Evolutionary conservation across 495 filamentous ascomycete genomes (phyloP).

Genomic region (Aspergillus ostianus): DNA sequence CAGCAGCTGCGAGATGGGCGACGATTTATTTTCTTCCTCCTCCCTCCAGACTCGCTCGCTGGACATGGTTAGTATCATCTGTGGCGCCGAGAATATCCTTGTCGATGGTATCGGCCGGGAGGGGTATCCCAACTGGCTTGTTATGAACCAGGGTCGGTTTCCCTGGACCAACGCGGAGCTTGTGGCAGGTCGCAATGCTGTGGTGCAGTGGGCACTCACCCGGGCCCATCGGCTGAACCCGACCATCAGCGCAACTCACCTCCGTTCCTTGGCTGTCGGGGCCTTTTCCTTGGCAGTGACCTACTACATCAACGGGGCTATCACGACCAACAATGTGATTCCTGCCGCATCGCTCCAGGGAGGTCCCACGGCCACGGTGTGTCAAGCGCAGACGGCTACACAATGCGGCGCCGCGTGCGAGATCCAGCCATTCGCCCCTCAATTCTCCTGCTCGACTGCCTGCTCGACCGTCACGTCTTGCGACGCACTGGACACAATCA

Average conservation of each 20-base stretch:
- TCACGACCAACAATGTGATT: constrained; percentile 3
- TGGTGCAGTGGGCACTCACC: constrained; percentile 4
- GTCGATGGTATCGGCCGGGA: background rate
- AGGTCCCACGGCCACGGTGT: constrained; percentile 2
- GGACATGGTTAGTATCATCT: background rate
- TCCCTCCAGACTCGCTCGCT: constrained; percentile 2
- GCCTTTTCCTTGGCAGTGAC: constrained; percentile 1
- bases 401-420: constrained; percentile 6
- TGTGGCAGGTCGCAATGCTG: background rate
- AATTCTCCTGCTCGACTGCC: constrained; percentile 7
- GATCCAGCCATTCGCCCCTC: background rate
- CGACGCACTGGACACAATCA: background rate
- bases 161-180: background rate
- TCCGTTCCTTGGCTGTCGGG: background rate
- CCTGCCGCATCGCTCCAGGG: constrained; percentile 2
- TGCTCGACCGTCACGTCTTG: constrained; percentile 7
- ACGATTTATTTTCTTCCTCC: background rate
- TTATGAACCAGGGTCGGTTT: background rate
- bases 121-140: constrained; percentile 2
- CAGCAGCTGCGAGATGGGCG: constrained; percentile 1
- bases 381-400: constrained; percentile 4
- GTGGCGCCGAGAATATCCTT: background rate
- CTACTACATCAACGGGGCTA: constrained; percentile 2
- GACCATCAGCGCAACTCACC: background rate
- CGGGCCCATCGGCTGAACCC: constrained; percentile 3